Evolutionary conservation across 768 basidiomycete genomes (phyloP).

Genomic region (Amanita rubescens): DNA sequence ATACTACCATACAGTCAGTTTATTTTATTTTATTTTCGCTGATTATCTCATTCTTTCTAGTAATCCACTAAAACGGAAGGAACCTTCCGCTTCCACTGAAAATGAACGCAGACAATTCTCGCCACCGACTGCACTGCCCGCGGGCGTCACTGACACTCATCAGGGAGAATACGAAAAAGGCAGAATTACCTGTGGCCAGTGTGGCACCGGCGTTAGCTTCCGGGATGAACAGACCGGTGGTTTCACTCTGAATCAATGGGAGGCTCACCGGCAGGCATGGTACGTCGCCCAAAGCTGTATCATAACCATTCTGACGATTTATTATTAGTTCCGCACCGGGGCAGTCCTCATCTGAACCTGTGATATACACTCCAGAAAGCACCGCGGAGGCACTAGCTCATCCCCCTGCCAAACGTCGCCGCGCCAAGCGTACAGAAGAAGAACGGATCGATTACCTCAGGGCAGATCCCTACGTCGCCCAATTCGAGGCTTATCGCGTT

Average conservation of each 20-base stretch:
- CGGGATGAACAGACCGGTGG: slow-evolving; percentile 54
- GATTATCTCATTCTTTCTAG: neutral
- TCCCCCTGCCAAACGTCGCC: slow-evolving; percentile 54
- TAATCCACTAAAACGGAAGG: slow-evolving; percentile 6
- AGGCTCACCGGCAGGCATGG: slow-evolving; percentile 56
- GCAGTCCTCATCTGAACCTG: slow-evolving; percentile 22
- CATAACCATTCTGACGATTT: neutral
- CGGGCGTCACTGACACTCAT: slow-evolving; percentile 3
- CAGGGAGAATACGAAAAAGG: slow-evolving; percentile 7
- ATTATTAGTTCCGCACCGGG: neutral
- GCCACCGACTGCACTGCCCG: slow-evolving; percentile 1
- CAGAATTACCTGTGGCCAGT: slow-evolving; percentile 53
- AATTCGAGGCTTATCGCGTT: slow-evolving; percentile 75
- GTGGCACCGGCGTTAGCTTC: slow-evolving; percentile 56
- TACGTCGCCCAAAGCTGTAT: slow-evolving; percentile 14
- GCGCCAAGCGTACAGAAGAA: slow-evolving; percentile 72
- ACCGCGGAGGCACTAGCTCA: slow-evolving; percentile 34
- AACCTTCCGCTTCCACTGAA: neutral
- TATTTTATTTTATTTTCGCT: neutral
- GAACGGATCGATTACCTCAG: slow-evolving; percentile 67
- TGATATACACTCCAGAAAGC: slow-evolving; percentile 37
- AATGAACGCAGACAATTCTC: slow-evolving; percentile 3
- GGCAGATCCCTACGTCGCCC: slow-evolving; percentile 69
- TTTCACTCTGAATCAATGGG: slow-evolving; percentile 67
- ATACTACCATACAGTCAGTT: neutral